A percentile compares a stretch with the other conserved stretches of the same genome.
Evolutionary conservation across 148 eudicot genomes (phyloP).

Genomic region (Heliosperma pusillum): DNA sequence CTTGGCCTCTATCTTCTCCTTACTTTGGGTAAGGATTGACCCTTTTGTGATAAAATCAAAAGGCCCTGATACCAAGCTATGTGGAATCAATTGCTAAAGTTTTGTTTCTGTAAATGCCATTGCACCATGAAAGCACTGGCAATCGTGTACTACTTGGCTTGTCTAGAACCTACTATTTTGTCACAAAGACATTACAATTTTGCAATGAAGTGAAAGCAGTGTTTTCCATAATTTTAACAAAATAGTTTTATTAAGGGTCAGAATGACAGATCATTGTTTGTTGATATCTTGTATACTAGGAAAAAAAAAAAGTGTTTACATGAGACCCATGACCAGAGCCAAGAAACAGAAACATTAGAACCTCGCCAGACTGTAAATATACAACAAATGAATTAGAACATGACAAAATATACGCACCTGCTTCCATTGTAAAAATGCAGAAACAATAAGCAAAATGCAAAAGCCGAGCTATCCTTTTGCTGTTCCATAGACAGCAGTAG

Average conservation of each 20-base stretch:
- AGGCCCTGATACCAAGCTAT: conserved; percentile 82
- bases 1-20: conserved; percentile 91
- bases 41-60: conserved; percentile 79
- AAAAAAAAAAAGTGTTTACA: background rate
- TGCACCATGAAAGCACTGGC: conserved; percentile 14
- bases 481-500: background rate
- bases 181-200: conserved; percentile 15
- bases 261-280: background rate
- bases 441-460: conserved; percentile 2
- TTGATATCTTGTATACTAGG: background rate
- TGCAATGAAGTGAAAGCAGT: conserved; percentile 17
- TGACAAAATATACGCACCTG: background rate
- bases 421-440: background rate
- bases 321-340: conserved; percentile 6
- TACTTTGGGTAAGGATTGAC: conserved; percentile 96
- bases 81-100: conserved; percentile 81
- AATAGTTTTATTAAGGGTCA: conserved; percentile 4
- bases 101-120: conserved; percentile 22
- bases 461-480: background rate
- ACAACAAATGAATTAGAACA: background rate
- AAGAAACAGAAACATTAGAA: conserved; percentile 11
- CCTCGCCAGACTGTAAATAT: background rate
- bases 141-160: conserved; percentile 3
- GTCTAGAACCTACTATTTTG: conserved; percentile 21
- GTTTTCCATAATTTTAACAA: background rate